Base-by-base conservation (phyloP, 257 asterid species). In the Verbena officinalis region DNA sequence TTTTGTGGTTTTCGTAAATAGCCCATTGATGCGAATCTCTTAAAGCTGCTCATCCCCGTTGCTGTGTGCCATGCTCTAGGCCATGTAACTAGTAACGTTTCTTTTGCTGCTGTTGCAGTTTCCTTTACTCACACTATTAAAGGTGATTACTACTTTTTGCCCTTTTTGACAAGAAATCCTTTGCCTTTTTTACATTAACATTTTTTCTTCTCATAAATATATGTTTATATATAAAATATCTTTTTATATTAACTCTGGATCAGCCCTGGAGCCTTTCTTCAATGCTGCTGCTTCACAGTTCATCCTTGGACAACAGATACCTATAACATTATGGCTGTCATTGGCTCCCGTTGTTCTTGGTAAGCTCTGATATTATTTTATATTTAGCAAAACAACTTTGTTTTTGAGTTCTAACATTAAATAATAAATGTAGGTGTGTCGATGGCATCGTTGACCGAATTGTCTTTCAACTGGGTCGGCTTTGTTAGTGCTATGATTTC, bases 241-340 rank as follows among this genome's bases (percentile, higher is more conserved):
- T 70, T 22, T 48, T 46, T n/a, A n/a, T n/a, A n/a, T 45, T 27
- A 9, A 31, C 36, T 74, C 44, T 58, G 73, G 24, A 73, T 78
- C 86, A 94, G 99, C 99, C 9, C 96, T 94, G 5, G 99, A 94
- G 87, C 99, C 99, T 38, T 94, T 94, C 90, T 94, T 94, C 90
- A 94, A 94, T 69, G 98, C 98, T 52, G 92, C 96, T 58, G 99
- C 98, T 3, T 94, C 99, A 63, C 99, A 94, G 65, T 94, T 94
- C 82, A 55, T 94, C 45, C 99, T 94, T 48, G 99, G 99, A 53
- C 99, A 94, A 64, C 84, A 64, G 73, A 94, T 90, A 54, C 99
- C 99, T 5, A 6, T 83, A 4, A 54, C 95, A 4, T 59, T 94
- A 27, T 94, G 99, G 99, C 83, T 90, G 55, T 90, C 99, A 48